Percentiles rank a stretch among this genome's conserved stretches.
phyloP scores from a whole-genome alignment of 2,329 filamentous ascomycete species.

The Neonectria hederae region DNA sequence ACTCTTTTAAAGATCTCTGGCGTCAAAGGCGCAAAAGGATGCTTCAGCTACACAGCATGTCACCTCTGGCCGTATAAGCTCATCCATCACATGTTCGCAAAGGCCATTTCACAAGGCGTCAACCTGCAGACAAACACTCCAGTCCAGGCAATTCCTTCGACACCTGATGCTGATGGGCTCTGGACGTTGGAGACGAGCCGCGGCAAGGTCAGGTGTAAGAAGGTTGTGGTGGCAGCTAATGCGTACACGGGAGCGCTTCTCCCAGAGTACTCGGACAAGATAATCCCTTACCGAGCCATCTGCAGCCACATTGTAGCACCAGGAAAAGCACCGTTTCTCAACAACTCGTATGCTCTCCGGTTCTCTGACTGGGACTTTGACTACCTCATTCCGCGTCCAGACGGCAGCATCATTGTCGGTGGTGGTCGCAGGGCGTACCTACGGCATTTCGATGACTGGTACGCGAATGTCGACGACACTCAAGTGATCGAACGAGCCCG shows the following conservation, averaged over 20 bases:
- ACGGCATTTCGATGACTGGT: conserved; percentile 1
- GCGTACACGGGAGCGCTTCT: conserved; percentile 41
- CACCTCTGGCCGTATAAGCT: conserved; percentile 48
- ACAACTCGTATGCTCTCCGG: conserved; percentile 7
- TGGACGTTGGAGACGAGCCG: conserved; percentile 22
- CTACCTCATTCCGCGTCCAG: conserved; percentile 13
- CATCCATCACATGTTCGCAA: conserved; percentile 37
- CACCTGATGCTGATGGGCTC: conserved; percentile 18
- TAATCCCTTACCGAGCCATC: conserved; percentile 22
- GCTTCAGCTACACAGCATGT: conserved; percentile 44
- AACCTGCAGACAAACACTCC: conserved; percentile 45
- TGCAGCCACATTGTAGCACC: conserved; percentile 36
- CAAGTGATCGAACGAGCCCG: neutral
- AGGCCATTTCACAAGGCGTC: conserved; percentile 32
- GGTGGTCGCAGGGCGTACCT: conserved; percentile 12
- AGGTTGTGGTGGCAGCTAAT: conserved; percentile 43
- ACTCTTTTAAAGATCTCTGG: conserved; percentile 46
- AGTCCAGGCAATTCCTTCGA: conserved; percentile 30
- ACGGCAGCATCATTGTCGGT: conserved; percentile 18
- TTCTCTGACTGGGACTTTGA: conserved; percentile 3
- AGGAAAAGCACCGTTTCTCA: too few relatives aligned
- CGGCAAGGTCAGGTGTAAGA: conserved; percentile 30
- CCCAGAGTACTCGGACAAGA: conserved; percentile 31
- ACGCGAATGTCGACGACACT: conserved; percentile 8
- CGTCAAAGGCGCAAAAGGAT: conserved; percentile 49